Conservation (phyloP, 2,329 filamentous ascomycete species). For the Aureobasidium melanogenum region DNA sequence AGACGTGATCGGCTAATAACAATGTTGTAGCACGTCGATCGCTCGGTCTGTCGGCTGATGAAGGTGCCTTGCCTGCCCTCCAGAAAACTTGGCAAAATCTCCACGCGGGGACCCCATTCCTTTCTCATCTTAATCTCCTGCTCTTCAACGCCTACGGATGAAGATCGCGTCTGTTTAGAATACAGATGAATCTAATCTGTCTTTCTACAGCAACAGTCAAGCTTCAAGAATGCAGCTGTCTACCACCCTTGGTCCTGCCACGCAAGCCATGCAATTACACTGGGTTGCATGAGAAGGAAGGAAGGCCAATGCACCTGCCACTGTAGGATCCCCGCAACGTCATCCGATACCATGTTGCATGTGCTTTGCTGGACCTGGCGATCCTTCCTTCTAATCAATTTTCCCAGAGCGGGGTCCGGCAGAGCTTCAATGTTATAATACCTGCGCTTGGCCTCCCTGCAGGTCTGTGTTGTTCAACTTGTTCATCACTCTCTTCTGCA, state of each 20-base stretch:
- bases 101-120: slow-evolving; percentile 4
- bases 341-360: slow-evolving; percentile 1
- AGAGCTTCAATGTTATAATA: not conserved
- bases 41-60: slow-evolving; percentile 5
- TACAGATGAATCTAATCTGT: no score
- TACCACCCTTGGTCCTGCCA: not conserved
- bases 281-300: not conserved
- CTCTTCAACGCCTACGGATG: not conserved
- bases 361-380: slow-evolving; percentile 2
- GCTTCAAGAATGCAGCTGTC: not conserved
- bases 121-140: not conserved
- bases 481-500: not conserved
- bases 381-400: not conserved
- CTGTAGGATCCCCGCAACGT: slow-evolving; percentile 3
- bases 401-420: slow-evolving; percentile 7
- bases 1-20: slow-evolving; percentile 5
- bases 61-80: not conserved
- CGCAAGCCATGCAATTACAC: not conserved
- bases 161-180: not conserved
- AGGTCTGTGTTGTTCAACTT: not conserved
- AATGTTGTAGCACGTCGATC: not conserved
- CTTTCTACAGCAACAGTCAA: not conserved
- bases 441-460: not conserved
- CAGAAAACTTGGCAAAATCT: slow-evolving; percentile 3
- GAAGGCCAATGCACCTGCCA: not conserved